Evolutionary conservation across 1,139 yeast genomes (phyloP).

Genomic region (Ashbya aceris): DNA sequence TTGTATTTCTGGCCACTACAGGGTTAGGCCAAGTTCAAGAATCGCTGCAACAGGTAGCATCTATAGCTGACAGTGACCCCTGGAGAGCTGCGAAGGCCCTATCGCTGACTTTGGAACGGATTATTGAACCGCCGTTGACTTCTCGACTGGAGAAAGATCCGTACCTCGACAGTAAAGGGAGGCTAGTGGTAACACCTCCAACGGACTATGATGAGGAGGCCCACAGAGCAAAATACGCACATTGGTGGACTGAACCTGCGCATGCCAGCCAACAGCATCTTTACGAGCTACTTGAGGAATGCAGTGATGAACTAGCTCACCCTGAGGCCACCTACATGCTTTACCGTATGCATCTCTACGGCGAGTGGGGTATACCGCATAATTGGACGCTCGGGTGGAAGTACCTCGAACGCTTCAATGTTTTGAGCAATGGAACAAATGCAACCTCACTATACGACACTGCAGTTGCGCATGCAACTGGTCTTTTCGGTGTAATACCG

Average conservation of each 20-base stretch:
- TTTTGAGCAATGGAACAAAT: constrained; percentile 33
- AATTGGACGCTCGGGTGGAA: constrained; percentile 47
- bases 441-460: constrained; percentile 70
- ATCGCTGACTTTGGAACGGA: neutral
- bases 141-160: constrained; percentile 6
- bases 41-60: too few species aligned
- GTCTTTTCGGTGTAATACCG: constrained; percentile 64
- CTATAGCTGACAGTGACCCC: constrained; percentile 1
- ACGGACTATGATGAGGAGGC: constrained; percentile 25
- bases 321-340: constrained; percentile 34
- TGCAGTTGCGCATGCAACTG: constrained; percentile 73
- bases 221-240: constrained; percentile 14
- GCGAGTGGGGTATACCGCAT: constrained; percentile 53
- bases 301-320: constrained; percentile 30
- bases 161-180: constrained; percentile 4
- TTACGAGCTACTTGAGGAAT: constrained; percentile 25
- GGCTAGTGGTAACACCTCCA: constrained; percentile 14
- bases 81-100: constrained; percentile 3
- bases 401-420: constrained; percentile 46
- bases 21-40: too few species aligned
- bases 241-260: constrained; percentile 15
- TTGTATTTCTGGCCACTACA: too few species aligned
- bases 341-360: constrained; percentile 53
- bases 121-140: neutral
- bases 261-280: constrained; percentile 21